phyloP scores from a whole-genome alignment of 495 filamentous ascomycete genomes.

The Neurospora sp. region DNA sequence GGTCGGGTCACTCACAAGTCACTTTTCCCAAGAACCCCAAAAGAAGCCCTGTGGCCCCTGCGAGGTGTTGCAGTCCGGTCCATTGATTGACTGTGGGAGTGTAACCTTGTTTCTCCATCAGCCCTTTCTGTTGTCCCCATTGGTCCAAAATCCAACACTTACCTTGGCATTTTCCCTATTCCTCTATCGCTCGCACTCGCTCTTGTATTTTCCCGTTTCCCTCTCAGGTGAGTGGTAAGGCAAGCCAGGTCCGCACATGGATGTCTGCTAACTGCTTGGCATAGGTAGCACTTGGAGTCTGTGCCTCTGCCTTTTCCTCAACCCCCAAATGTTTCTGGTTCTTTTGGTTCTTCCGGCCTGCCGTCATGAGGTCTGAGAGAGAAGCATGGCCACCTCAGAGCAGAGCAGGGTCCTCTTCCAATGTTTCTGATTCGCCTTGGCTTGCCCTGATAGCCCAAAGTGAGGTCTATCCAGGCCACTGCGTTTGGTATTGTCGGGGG shows the following conservation, averaged over 20 bases:
- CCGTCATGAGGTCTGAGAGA: neutral
- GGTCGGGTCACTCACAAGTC: neutral
- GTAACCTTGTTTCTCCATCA: neutral
- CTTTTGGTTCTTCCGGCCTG: slow-evolving; percentile 4
- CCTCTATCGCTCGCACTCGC: neutral
- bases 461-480: slow-evolving; percentile 2
- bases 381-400: neutral
- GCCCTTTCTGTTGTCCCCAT: neutral
- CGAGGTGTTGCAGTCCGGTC: neutral
- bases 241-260: neutral
- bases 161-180: neutral
- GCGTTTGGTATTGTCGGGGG: slow-evolving; percentile 19
- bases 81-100: neutral
- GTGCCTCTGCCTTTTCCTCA: neutral
- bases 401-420: neutral
- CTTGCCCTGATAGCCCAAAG: slow-evolving; percentile 2
- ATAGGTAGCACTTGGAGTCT: neutral
- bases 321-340: neutral
- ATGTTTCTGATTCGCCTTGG: neutral
- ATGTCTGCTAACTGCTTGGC: neutral
- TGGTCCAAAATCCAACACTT: neutral
- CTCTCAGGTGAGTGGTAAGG: neutral
- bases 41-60: neutral
- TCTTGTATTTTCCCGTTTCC: neutral
- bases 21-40: neutral